Evolutionary conservation across 2,329 filamentous ascomycete species (phyloP).

Genomic region (Aureobasidium sp.): DNA sequence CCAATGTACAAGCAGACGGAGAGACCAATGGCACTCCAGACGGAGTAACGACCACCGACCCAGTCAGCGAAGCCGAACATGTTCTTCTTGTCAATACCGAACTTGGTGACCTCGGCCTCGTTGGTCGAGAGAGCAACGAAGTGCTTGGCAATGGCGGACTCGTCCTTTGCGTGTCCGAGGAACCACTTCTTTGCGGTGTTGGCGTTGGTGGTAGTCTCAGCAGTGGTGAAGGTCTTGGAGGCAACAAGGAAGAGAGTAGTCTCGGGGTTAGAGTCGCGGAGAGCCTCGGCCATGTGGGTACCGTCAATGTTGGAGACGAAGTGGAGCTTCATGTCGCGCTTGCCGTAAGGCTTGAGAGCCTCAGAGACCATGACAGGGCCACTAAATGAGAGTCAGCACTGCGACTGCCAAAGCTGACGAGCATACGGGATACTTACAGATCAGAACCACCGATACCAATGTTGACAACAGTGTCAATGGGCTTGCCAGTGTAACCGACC

Average conservation of each 20-base stretch:
- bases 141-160: conserved; percentile 80
- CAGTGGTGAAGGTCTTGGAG: conserved; percentile 98
- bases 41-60: conserved; percentile 96
- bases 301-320: conserved; percentile 99
- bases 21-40: conserved; percentile 96
- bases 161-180: conserved; percentile 73
- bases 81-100: conserved; percentile 97
- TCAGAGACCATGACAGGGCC: conserved; percentile 99
- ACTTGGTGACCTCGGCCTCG: conserved; percentile 90
- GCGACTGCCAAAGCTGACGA: background rate
- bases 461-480: conserved; percentile 93
- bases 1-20: conserved; percentile 93
- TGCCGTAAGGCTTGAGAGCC: conserved; percentile 89
- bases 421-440: conserved; percentile 58
- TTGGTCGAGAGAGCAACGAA: conserved; percentile 98
- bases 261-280: conserved; percentile 83
- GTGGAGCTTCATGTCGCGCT: conserved; percentile 79
- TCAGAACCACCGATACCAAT: conserved; percentile 97
- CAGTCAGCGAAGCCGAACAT: conserved; percentile 99
- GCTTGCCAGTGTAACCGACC: conserved; percentile 97
- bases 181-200: conserved; percentile 98
- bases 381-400: conserved; percentile 41
- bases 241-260: conserved; percentile 98
- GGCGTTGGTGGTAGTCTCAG: conserved; percentile 94
- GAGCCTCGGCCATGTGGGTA: conserved; percentile 91